Base-by-base conservation (phyloP, 352 stramenopile species). In the Globisporangium splendens region DNA sequence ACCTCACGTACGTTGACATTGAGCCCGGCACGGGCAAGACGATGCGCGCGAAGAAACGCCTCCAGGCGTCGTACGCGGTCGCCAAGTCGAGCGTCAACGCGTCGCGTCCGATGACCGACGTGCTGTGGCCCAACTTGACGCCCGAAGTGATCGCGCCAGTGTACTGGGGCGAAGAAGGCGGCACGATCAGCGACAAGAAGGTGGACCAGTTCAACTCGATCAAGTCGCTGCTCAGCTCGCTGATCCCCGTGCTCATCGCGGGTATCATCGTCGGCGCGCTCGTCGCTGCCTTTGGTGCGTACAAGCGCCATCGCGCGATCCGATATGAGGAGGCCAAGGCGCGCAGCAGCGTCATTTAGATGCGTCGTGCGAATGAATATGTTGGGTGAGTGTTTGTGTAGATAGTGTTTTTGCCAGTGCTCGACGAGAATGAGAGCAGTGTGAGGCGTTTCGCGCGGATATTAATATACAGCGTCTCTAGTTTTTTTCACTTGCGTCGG, bases 191-290 rank as follows among this genome's bases (percentile, higher is more conserved):
- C 49, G 61, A 68, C 21, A 68, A 49, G 21, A 58, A 70, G 20
- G 50, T 80, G 33, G 56, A 72, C 56, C 72, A 54, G 52, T 84
- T 77, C 66, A 86, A 87, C 60, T 72, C 44, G 47, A 75, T 78
- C 33, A 62, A 77, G 17, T 56, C 42, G 17, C 50, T 88, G 15
- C 54, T 80, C 35, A 70, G 66, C 42, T 77, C 76, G 49, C 75
- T 89, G 46, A 54, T 89, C 56, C 76, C 76, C 8, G 69, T 81
- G 52, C 62, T 89, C 8, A 77, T 89, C 59, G 69, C 78, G 41
- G 70, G 79, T n/a, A 62, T 85, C 50, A 46, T 85, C 42, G 42
- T 83, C 14, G 77, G 77, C 44, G 52, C 78, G 10, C 59, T 33
- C 1, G 63, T 83, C 44, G 55, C 65, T 14, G 48, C 22, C 20